Base-by-base conservation (phyloP, 75 land plant species). In the Sequoiadendron giganteum region DNA sequence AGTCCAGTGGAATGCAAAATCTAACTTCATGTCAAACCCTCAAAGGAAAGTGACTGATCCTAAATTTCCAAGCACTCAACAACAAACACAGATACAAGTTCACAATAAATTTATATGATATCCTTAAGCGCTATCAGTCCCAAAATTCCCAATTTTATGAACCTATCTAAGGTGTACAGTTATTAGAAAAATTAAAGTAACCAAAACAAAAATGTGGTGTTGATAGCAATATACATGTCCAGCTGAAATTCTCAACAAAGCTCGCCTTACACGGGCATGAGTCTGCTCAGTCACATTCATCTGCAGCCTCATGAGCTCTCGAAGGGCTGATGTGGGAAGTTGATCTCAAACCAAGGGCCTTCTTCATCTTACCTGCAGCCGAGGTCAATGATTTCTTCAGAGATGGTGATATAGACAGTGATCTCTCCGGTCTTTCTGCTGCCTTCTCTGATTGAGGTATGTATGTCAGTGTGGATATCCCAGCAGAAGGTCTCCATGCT, bases 341-440 rank as follows among this genome's bases (percentile, higher is more conserved):
- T 47, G 90, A 89, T 88, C 92, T 91, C 84, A 96, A 40, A 30
- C 99, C 99, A 30, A 96, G 80, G 34, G 99, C 99, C 93, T 92
- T 96, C 94, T 96, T 97, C 93, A 97, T 90, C 90, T 90, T 93
- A 55, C 94, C 93, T 43, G 99, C 99, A 42, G 94, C 61, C 1
- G 96, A 95, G 3, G 98, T 93, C 52, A 96, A 87, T 18, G 96
- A 93, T 73, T 93, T 88, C 90, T 96, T 93, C 48, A 92, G 21
- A 43, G 65, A 56, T n/a, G 52, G 9, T 13, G 86, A 85, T 5
- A 32, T 19, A 3, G 86, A 32, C 15, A 39, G 42, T 42, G 90
- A 85, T 2, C 88, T 88, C 80, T 61, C 68, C 47, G 87, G 16
- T 28, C 14, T 78, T 86, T 47, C 80, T 49, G 72, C 45, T 49